phyloP scores from a whole-genome alignment of 2,329 filamentous ascomycete species.

The Lomentospora prolificans region DNA sequence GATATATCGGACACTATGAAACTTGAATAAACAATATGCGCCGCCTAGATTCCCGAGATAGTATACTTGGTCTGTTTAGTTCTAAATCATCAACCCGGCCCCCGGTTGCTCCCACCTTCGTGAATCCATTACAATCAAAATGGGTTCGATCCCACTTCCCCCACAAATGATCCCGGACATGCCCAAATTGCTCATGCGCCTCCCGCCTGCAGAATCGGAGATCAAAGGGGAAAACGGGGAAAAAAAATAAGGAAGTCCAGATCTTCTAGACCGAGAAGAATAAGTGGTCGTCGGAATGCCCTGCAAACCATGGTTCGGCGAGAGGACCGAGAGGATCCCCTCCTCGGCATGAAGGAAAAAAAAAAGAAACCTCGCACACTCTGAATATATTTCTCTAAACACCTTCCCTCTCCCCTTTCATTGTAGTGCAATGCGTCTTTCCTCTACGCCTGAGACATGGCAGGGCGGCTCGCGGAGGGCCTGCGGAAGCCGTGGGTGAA shows the following conservation, averaged over 20 bases:
- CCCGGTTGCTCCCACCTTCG: neutral
- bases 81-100: neutral
- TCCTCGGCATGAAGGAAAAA: too few relatives aligned
- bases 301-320: neutral
- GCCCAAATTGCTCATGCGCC: neutral
- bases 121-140: slow-evolving; percentile 3
- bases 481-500: slow-evolving; percentile 19
- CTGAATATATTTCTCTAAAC: neutral
- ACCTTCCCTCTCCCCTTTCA: neutral
- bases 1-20: neutral
- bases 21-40: neutral
- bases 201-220: neutral
- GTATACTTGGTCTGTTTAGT: neutral
- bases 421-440: neutral
- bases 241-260: too few relatives aligned
- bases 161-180: neutral
- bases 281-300: neutral
- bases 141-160: neutral
- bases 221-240: neutral
- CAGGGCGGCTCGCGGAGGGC: neutral
- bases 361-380: too few relatives aligned
- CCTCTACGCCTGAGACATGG: neutral
- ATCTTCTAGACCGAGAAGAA: too few relatives aligned
- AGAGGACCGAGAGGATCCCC: too few relatives aligned
- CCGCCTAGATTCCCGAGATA: neutral